Base-by-base conservation (phyloP, 2,329 filamentous ascomycete genomes). In the Mycogone perniciosa region DNA sequence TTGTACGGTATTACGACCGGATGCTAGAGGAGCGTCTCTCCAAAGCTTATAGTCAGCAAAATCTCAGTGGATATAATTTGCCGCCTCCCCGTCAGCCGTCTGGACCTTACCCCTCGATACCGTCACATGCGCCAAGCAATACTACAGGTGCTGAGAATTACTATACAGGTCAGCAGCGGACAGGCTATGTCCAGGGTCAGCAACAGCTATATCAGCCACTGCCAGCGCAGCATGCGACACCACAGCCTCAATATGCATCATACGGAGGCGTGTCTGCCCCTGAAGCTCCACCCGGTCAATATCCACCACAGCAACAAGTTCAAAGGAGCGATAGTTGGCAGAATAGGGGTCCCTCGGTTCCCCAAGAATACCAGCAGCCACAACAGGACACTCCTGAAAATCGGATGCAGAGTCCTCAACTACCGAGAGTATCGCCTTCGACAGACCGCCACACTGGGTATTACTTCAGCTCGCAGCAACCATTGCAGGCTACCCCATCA, bases 11-110 rank as follows among this genome's bases (percentile, higher is more conserved):
- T 65, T 99, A 99, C 64, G 93, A 99, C 67, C 84, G 90, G 38
- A 97, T 99, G 93, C 78, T 99, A 11, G 93, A 99, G 69, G 93
- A 99, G 56, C 84, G 93, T 37, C 76, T 99, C 29, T 95, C 90
- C 7, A 95, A 87, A 66, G 92, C 93, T 2, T 97, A 97, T 66
- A 87, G 84, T 56, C 89, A 95, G 62, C 87, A 92, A 60, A 84
- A 71, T 40, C 72, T 89, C 20, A 79, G 84, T 8, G 79, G 80
- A 2, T 89, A 89, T 58, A 78, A 72, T 53, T 67, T 81, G 8
- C 76, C 80, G 13, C 71, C 74, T 34, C 68, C 65, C 44, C 74
- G 73, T 33, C 81, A 71, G 60, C 69, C 79, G 7, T 67, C 80
- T 5, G 79, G 76, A 47, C 77, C 87, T 10, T 96, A 96, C 64